These are phyloP conservation scores for Aspergillus sclerotioniger DNA, from an alignment of 495 filamentous ascomycete species.

Conservation along the genomic window DNA sequence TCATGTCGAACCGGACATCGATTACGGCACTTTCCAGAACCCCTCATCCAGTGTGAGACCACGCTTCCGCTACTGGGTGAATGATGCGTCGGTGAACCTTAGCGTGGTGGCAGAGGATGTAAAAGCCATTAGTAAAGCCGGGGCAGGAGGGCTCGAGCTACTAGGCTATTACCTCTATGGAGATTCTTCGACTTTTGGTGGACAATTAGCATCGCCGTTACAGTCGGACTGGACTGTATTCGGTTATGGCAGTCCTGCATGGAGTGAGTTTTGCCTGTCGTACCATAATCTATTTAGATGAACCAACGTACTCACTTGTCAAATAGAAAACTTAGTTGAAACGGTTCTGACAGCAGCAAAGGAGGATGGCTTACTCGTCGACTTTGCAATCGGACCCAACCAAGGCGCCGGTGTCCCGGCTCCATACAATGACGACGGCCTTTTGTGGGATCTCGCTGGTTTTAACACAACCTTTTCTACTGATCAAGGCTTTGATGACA, in stretches of 20 bases:
- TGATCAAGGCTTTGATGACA: too few relatives aligned
- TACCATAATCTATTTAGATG: not conserved
- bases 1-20: not conserved
- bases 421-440: not conserved
- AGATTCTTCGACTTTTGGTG: not conserved
- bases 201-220: not conserved
- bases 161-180: constrained; percentile 3
- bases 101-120: not conserved
- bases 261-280: constrained; percentile 1
- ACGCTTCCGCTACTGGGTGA: constrained; percentile 39
- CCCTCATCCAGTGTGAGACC: constrained; percentile 30
- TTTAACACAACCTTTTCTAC: not conserved
- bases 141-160: constrained; percentile 5
- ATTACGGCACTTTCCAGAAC: constrained; percentile 6
- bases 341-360: not conserved
- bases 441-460: not conserved
- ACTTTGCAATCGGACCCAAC: not conserved
- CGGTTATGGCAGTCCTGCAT: constrained; percentile 20
- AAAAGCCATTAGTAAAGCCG: not conserved
- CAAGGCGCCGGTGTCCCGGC: constrained; percentile 1
- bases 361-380: not conserved
- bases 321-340: not conserved
- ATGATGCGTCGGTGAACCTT: constrained; percentile 22
- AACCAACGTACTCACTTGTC: not conserved
- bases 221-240: constrained; percentile 7